Conservation (phyloP, 2,329 filamentous ascomycete genomes). For the Fusarium concolor region DNA sequence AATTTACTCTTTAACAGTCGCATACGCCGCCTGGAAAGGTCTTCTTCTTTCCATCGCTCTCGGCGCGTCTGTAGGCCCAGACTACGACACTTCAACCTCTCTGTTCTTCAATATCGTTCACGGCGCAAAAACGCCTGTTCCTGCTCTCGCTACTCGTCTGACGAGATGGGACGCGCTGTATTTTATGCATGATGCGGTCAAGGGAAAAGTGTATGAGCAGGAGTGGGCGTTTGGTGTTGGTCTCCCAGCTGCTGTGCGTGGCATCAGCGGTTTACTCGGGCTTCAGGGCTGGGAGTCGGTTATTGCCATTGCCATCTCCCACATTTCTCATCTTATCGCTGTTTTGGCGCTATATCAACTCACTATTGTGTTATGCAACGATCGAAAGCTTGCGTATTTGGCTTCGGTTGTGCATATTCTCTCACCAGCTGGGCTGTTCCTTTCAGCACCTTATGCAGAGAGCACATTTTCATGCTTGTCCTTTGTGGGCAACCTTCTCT, state of each 20-base stretch:
- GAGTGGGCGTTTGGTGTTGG: conserved; percentile 82
- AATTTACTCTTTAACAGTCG: conserved; percentile 40
- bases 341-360: conserved; percentile 78
- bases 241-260: conserved; percentile 58
- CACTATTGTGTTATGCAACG: conserved; percentile 65
- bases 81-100: conserved; percentile 83
- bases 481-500: conserved; percentile 78
- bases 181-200: conserved; percentile 71
- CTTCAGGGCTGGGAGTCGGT: conserved; percentile 55
- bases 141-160: conserved; percentile 66
- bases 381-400: conserved; percentile 70
- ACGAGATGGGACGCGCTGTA: conserved; percentile 87
- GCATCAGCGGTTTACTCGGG: conserved; percentile 42
- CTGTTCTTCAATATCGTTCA: conserved; percentile 55
- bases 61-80: conserved; percentile 63
- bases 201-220: conserved; percentile 80
- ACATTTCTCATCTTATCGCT: conserved; percentile 80
- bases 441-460: conserved; percentile 88
- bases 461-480: conserved; percentile 81
- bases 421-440: conserved; percentile 88
- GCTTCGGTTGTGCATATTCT: conserved; percentile 82
- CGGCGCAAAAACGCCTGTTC: conserved; percentile 53
- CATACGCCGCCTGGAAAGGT: conserved; percentile 75
- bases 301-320: conserved; percentile 74
- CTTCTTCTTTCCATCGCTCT: conserved; percentile 72